Percentiles rank a stretch among this genome's conserved stretches.
Evolutionary conservation across 2,329 filamentous ascomycete genomes (phyloP).

Genomic region (Hypomyces perniciosus): DNA sequence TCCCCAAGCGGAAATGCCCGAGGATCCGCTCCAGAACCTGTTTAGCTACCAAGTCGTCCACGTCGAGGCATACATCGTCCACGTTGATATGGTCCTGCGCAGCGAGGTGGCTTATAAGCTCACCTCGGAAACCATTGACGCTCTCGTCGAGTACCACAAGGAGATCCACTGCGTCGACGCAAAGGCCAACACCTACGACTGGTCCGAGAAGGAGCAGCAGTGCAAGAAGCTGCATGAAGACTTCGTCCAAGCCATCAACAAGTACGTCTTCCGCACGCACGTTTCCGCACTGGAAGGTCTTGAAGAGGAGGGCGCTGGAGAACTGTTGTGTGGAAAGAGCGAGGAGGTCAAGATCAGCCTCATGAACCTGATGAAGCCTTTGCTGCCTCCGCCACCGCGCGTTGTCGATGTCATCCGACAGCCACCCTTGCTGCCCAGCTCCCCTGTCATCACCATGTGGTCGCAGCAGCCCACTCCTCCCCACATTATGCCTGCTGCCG

Average conservation of each 20-base stretch:
- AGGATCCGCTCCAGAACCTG: conserved; percentile 78
- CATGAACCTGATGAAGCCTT: conserved; percentile 76
- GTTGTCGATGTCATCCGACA: conserved; percentile 86
- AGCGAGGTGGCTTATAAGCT: conserved; percentile 98
- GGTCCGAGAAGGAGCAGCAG: conserved; percentile 94
- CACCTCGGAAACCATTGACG: conserved; percentile 87
- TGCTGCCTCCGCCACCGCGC: conserved; percentile 80
- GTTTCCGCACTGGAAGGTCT: conserved; percentile 87
- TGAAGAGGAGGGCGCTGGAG: conserved; percentile 92
- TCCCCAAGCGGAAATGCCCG: conserved; percentile 75
- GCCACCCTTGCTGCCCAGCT: conserved; percentile 78
- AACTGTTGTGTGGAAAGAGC: conserved; percentile 84
- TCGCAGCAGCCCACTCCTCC: conserved; percentile 64
- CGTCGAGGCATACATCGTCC: conserved; percentile 94
- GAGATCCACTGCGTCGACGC: conserved; percentile 89
- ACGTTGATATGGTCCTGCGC: conserved; percentile 97
- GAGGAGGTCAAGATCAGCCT: conserved; percentile 90
- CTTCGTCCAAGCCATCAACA: conserved; percentile 94
- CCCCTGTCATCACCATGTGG: conserved; percentile 75
- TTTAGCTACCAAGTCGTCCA: conserved; percentile 92
- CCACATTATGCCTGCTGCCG: conserved; percentile 54
- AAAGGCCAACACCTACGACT: conserved; percentile 83
- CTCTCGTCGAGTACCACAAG: conserved; percentile 92
- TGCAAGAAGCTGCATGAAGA: conserved; percentile 97
- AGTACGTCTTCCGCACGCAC: conserved; percentile 88